Evolutionary conservation across 495 filamentous ascomycete species (phyloP), one percentile per base, ranked within the genome.

Genomic region (Xylaria bambusicola): DNA sequence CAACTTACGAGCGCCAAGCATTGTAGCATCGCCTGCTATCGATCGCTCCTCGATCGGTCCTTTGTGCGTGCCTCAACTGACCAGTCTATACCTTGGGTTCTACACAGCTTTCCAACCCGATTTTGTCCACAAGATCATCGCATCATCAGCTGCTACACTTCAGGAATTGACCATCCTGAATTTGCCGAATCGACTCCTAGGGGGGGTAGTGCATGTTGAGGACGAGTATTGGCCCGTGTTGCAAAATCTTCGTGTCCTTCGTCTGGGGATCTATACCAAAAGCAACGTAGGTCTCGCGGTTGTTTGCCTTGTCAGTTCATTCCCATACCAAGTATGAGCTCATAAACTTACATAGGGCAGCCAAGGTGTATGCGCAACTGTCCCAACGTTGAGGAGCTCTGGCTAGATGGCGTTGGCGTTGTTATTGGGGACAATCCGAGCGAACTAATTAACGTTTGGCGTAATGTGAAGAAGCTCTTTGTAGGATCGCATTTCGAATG

Each of bases 331-430:
- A 9, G 20, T 24, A 2, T 40, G 12, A 7, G n/a, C 44, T 26
- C 26, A 9, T 18, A n/a, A 36, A 31, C 57, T 70, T 48, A 68
- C 24, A 12, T 4, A 50, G 10, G 18, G 2, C 27, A 70, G 62
- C 8, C 10, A n/a, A 20, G 18, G 1, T 24, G 66, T 13, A 27
- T 64, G 33, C 38, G 50, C 17, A 36, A 50, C 23, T 21, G 56
- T 9, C 65, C 67, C 26, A 66, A 68, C 23, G 52, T 68, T 7
- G 62, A 70, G 27, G 60, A 64, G n/a, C 62, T 51, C 2, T 68
- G 65, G 61, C 7, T 70, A 0, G 60, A 70, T 6, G 40, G 49
- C 9, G 21, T 26, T 12, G 21, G 42, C 10, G 18, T 52, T 38
- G 9, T 29, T 26, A 8, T 64, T 15, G 7, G 24, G 1, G 47